Evolutionary conservation across 768 basidiomycete species (phyloP).

Genomic region (Hygrophorus russula): DNA sequence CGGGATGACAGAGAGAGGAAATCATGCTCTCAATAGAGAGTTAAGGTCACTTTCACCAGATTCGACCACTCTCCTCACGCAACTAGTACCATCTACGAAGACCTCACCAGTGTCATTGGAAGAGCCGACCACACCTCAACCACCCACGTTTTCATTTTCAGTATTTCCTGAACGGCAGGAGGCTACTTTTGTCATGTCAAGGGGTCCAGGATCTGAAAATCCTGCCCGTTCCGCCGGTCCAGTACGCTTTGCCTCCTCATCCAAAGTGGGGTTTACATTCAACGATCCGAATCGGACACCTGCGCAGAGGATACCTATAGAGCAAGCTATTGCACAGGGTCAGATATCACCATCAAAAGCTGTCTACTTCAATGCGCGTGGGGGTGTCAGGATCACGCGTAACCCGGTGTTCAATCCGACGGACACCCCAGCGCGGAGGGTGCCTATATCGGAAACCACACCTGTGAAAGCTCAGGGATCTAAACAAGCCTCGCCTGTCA

Average conservation of each 20-base stretch:
- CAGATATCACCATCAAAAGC: constrained; percentile 39
- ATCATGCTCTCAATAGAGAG: constrained; percentile 22
- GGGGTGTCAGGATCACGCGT: constrained; percentile 10
- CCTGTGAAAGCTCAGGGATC: constrained; percentile 9
- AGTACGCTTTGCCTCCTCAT: constrained; percentile 19
- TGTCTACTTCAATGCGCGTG: constrained; percentile 21
- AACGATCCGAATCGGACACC: constrained; percentile 42
- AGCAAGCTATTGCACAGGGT: constrained; percentile 37
- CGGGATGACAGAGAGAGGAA: background rate
- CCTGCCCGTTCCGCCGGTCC: constrained; percentile 13
- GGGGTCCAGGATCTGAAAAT: constrained; percentile 16
- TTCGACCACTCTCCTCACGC: constrained; percentile 33
- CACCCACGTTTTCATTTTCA: constrained; percentile 17
- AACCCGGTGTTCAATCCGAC: constrained; percentile 20
- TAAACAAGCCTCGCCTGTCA: constrained; percentile 19
- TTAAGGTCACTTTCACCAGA: constrained; percentile 51
- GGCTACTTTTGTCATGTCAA: constrained; percentile 6
- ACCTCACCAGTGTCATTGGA: background rate
- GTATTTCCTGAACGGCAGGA: constrained; percentile 18
- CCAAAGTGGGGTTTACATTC: constrained; percentile 18
- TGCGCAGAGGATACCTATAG: constrained; percentile 51
- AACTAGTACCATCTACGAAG: constrained; percentile 12
- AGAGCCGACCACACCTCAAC: constrained; percentile 3
- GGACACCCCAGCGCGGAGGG: constrained; percentile 32
- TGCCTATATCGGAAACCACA: constrained; percentile 9